These are phyloP conservation scores for Cyberlindnera mississippiensis DNA, from an alignment of 805 yeast species.

Conservation along the genomic window DNA sequence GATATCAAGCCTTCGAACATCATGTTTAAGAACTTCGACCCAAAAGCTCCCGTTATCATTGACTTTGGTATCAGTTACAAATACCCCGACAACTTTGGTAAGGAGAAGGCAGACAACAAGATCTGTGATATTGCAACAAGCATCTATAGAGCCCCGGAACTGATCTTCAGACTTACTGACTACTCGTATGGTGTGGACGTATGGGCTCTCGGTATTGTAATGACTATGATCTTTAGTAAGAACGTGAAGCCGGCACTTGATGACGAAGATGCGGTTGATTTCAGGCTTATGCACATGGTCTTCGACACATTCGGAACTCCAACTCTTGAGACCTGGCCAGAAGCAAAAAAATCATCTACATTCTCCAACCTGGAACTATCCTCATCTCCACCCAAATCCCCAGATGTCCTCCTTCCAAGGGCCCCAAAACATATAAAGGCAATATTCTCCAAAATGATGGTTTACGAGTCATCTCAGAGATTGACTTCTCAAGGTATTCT, in stretches of 20 bases:
- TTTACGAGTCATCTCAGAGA: constrained; percentile 35
- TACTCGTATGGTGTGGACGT: constrained; percentile 59
- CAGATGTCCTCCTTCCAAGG: constrained; percentile 34
- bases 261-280: constrained; percentile 45
- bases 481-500: constrained; percentile 24
- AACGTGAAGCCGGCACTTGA: constrained; percentile 37
- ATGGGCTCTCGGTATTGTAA: constrained; percentile 67
- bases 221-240: constrained; percentile 46
- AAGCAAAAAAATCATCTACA: constrained; percentile 35
- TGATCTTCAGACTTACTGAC: constrained; percentile 53
- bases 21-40: constrained; percentile 39
- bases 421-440: constrained; percentile 22
- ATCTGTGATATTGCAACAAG: constrained; percentile 61
- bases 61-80: constrained; percentile 39
- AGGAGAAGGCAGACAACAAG: constrained; percentile 40
- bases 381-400: constrained; percentile 18
- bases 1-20: constrained; percentile 87
- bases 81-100: constrained; percentile 55
- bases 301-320: constrained; percentile 65
- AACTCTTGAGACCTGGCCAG: constrained; percentile 38
- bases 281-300: constrained; percentile 52
- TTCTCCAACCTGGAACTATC: constrained; percentile 30
- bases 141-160: constrained; percentile 70
- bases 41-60: constrained; percentile 32
- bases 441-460: constrained; percentile 41